Percentiles rank a stretch among this genome's conserved stretches.
These are phyloP conservation scores for Gymnopus androsaceus DNA, from an alignment of 1,284 basidiomycete species.

Conservation along the genomic window DNA sequence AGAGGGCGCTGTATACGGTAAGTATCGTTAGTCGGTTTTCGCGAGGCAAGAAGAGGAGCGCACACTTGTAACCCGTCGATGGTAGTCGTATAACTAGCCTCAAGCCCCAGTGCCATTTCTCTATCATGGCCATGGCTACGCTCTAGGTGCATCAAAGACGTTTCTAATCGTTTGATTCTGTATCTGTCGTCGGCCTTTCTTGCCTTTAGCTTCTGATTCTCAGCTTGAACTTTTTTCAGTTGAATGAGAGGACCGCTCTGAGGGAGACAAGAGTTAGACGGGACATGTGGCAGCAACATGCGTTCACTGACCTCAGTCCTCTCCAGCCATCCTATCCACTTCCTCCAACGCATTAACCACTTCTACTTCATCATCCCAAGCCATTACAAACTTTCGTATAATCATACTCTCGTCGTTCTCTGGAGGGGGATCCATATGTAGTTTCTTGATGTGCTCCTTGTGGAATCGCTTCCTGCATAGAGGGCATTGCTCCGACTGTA, in stretches of 20 bases:
- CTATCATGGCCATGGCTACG: conserved; percentile 1
- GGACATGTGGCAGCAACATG: background rate
- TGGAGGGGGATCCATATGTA: conserved; percentile 57
- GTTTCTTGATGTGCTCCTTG: conserved; percentile 56
- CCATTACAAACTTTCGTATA: conserved; percentile 28
- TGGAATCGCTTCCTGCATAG: conserved; percentile 57
- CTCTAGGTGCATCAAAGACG: conserved; percentile 1
- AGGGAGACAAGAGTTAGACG: background rate
- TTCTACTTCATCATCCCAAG: conserved; percentile 13
- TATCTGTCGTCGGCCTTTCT: conserved; percentile 3
- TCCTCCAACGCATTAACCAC: conserved; percentile 3
- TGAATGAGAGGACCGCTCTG: conserved; percentile 3
- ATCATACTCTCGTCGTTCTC: conserved; percentile 33
- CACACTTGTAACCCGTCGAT: conserved; percentile 5
- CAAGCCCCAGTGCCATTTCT: background rate
- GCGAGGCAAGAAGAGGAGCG: background rate
- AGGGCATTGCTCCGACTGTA: conserved; percentile 5
- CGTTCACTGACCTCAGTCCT: background rate
- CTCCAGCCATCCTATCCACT: conserved; percentile 6
- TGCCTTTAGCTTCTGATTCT: background rate
- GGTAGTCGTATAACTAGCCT: background rate
- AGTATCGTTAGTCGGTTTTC: background rate
- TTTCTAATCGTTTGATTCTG: conserved; percentile 3
- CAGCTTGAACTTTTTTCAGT: conserved; percentile 5
- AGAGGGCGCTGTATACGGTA: background rate